Evolutionary conservation across 179 eudicot genomes (phyloP).

Genomic region (Vitellaria paradoxa): DNA sequence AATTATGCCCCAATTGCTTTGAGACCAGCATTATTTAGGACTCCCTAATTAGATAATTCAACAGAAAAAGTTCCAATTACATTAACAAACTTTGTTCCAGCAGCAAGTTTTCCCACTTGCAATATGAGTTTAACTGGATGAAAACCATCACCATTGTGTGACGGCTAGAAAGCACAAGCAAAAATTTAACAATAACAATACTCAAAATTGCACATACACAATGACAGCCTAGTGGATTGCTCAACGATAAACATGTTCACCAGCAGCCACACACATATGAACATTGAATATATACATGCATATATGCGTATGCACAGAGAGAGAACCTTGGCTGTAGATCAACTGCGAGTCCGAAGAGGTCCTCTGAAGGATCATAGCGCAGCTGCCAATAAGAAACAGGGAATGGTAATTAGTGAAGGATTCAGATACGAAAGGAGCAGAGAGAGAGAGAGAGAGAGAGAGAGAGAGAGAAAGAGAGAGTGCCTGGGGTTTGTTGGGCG

Average conservation of each 20-base stretch:
- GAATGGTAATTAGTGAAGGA: no score
- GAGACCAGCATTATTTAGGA: neutral
- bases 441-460: neutral
- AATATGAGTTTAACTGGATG: neutral
- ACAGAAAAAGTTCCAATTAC: neutral
- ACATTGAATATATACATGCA: neutral
- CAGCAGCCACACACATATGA: neutral
- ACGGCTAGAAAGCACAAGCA: neutral
- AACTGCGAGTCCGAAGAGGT: constrained; percentile 66
- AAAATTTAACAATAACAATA: neutral
- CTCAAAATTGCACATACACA: neutral
- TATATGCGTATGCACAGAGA: neutral
- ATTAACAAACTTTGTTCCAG: neutral
- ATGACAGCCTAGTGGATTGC: neutral
- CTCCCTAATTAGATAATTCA: neutral
- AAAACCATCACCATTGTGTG: neutral
- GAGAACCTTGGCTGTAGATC: constrained; percentile 60
- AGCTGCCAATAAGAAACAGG: constrained; percentile 34
- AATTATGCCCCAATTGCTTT: neutral
- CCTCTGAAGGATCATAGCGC: constrained; percentile 73
- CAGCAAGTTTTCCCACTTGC: neutral
- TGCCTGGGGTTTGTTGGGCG: constrained; percentile 33
- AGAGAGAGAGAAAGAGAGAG: neutral
- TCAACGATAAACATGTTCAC: neutral
- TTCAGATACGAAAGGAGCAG: no score